Evolutionary conservation across 345 rosid species (phyloP).

Genomic region (Toxicodendron radicans): DNA sequence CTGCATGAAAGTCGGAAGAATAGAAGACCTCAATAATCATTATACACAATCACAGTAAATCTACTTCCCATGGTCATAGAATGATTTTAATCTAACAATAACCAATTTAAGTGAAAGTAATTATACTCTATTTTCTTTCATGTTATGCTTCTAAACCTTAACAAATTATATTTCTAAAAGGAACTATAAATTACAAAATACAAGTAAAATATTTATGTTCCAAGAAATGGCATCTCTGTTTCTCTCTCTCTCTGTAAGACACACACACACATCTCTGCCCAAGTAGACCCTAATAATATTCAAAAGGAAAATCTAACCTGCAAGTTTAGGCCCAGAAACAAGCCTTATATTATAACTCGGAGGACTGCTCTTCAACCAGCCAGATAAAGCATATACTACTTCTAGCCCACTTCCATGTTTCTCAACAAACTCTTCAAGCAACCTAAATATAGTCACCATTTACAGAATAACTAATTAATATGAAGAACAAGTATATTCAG

Average conservation of each 20-base stretch:
- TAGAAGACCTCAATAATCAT: conserved; percentile 1
- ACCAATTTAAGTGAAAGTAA: background rate
- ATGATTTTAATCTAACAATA: background rate
- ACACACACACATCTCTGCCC: background rate
- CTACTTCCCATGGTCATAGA: background rate
- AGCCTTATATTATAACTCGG: conserved; percentile 60
- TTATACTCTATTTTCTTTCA: too few species aligned
- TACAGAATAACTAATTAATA: background rate
- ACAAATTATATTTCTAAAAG: too few species aligned
- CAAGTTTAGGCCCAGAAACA: conserved; percentile 63
- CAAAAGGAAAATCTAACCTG: conserved; percentile 50
- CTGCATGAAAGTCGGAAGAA: conserved; percentile 44
- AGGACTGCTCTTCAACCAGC: conserved; percentile 74
- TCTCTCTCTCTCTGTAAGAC: background rate
- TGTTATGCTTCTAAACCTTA: too few species aligned
- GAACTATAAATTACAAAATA: too few species aligned
- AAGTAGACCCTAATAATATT: background rate
- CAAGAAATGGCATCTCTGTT: too few species aligned
- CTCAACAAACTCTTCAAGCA: conserved; percentile 78
- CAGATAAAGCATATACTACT: conserved; percentile 74
- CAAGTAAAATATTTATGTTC: too few species aligned
- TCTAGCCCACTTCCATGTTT: conserved; percentile 53
- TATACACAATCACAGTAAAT: background rate
- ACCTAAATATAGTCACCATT: conserved; percentile 38
- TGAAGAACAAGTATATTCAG: background rate